Evolutionary conservation across 2,329 filamentous ascomycete species (phyloP).

Genomic region (Xylaria sp.): DNA sequence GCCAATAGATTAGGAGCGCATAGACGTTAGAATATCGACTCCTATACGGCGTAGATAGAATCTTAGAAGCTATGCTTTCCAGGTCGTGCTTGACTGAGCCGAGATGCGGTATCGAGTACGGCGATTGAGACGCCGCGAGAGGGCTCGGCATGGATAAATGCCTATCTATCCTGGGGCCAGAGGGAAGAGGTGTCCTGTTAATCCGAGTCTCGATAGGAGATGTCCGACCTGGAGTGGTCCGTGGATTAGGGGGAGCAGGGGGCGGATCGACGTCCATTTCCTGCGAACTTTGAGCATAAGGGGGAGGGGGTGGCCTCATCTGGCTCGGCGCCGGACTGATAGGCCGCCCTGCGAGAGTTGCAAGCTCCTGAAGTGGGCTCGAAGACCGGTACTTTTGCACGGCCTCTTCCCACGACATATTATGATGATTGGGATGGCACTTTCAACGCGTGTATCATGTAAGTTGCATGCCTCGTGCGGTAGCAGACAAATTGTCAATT

Average conservation of each 20-base stretch:
- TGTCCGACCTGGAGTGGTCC: slow-evolving; percentile 50
- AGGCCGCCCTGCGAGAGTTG: slow-evolving; percentile 56
- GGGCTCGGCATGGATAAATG: slow-evolving; percentile 53
- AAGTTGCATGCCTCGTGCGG: slow-evolving; percentile 36
- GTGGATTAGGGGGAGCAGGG: slow-evolving; percentile 46
- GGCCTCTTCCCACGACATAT: slow-evolving; percentile 70
- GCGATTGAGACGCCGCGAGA: slow-evolving; percentile 42
- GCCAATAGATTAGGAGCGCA: slow-evolving; percentile 66
- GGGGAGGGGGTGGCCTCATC: slow-evolving; percentile 55
- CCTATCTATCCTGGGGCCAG: slow-evolving; percentile 66
- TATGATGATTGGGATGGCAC: slow-evolving; percentile 70
- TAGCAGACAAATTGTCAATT: slow-evolving; percentile 17
- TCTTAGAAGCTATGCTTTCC: slow-evolving; percentile 61
- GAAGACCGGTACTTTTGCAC: slow-evolving; percentile 65
- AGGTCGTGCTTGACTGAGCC: slow-evolving; percentile 64
- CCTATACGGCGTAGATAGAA: slow-evolving; percentile 62
- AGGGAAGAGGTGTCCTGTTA: slow-evolving; percentile 64
- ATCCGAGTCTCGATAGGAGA: slow-evolving; percentile 61
- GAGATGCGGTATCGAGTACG: slow-evolving; percentile 57
- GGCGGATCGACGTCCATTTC: slow-evolving; percentile 67
- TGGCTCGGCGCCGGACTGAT: slow-evolving; percentile 59
- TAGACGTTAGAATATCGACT: slow-evolving; percentile 65
- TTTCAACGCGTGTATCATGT: slow-evolving; percentile 48
- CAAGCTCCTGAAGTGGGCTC: slow-evolving; percentile 64
- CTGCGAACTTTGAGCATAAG: slow-evolving; percentile 57